Percentiles rank a stretch among this genome's conserved stretches.
phyloP scores from a whole-genome alignment of 2,329 filamentous ascomycete genomes.

The Davidsoniella neocaledoniae region DNA sequence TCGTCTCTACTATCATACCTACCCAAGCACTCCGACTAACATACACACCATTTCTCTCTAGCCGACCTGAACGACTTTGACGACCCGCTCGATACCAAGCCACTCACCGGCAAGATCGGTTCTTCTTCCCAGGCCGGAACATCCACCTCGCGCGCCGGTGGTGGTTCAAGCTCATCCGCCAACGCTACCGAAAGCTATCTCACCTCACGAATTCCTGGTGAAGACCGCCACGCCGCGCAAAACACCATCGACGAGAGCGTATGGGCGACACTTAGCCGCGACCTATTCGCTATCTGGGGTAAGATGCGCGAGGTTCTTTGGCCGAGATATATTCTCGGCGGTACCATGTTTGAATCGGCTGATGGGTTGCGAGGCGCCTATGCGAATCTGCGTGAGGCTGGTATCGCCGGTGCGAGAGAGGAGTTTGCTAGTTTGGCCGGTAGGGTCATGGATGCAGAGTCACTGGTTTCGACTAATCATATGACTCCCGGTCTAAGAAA shows the following conservation, averaged over 20 bases:
- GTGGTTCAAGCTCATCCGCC: not conserved
- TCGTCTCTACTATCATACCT: not conserved
- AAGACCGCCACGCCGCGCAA: constrained; percentile 74
- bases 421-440: constrained; percentile 45
- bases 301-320: constrained; percentile 97
- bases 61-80: constrained; percentile 86
- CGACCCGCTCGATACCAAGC: constrained; percentile 65
- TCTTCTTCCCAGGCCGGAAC: not conserved
- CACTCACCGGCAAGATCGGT: constrained; percentile 64
- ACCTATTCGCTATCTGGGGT: constrained; percentile 85
- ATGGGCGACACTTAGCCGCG: constrained; percentile 90
- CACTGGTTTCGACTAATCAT: constrained; percentile 40
- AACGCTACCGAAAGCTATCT: constrained; percentile 60
- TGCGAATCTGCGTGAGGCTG: constrained; percentile 41
- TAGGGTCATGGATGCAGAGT: constrained; percentile 46
- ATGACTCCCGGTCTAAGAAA: constrained; percentile 86
- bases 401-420: constrained; percentile 41
- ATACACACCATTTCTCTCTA: constrained; percentile 19
- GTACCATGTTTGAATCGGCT: constrained; percentile 43
- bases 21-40: not conserved
- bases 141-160: not conserved
- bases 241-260: constrained; percentile 96
- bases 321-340: constrained; percentile 76
- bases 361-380: constrained; percentile 42
- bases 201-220: constrained; percentile 76